Conservation (phyloP, 352 stramenopile species). For the Globisporangium polare region DNA sequence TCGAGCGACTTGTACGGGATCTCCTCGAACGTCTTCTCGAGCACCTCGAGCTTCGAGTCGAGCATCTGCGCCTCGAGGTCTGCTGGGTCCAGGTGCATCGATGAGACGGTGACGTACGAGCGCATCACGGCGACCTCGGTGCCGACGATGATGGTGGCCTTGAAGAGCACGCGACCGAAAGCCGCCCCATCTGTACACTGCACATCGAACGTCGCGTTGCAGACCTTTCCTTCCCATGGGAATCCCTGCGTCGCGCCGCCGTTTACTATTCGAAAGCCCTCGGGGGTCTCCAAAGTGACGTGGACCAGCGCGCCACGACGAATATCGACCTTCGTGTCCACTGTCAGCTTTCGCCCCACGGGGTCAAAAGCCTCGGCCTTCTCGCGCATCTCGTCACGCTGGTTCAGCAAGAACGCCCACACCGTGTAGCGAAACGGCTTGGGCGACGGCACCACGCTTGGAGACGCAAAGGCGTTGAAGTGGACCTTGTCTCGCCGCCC, state of each 20-base stretch:
- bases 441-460: slow-evolving; percentile 47
- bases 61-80: slow-evolving; percentile 55
- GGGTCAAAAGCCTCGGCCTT: slow-evolving; percentile 35
- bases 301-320: slow-evolving; percentile 72
- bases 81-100: slow-evolving; percentile 23
- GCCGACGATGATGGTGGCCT: slow-evolving; percentile 65
- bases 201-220: slow-evolving; percentile 52
- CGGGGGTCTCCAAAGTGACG: slow-evolving; percentile 60
- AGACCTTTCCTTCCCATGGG: slow-evolving; percentile 66
- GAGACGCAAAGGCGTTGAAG: slow-evolving; percentile 71
- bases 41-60: slow-evolving; percentile 59
- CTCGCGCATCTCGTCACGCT: slow-evolving; percentile 67
- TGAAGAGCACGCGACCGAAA: slow-evolving; percentile 68
- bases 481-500: slow-evolving; percentile 64
- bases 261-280: slow-evolving; percentile 59
- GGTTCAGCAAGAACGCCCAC: slow-evolving; percentile 72
- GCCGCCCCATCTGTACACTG: slow-evolving; percentile 47
- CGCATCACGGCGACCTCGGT: slow-evolving; percentile 63
- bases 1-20: slow-evolving; percentile 63
- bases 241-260: slow-evolving; percentile 62
- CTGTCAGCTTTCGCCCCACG: slow-evolving; percentile 35
- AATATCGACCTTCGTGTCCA: slow-evolving; percentile 64
- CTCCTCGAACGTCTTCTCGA: slow-evolving; percentile 73
- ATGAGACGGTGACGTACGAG: slow-evolving; percentile 69
- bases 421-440: slow-evolving; percentile 68